Evolutionary conservation across 768 basidiomycete species (phyloP).

Genomic region (Rhodosporidiobolus odoratus): DNA sequence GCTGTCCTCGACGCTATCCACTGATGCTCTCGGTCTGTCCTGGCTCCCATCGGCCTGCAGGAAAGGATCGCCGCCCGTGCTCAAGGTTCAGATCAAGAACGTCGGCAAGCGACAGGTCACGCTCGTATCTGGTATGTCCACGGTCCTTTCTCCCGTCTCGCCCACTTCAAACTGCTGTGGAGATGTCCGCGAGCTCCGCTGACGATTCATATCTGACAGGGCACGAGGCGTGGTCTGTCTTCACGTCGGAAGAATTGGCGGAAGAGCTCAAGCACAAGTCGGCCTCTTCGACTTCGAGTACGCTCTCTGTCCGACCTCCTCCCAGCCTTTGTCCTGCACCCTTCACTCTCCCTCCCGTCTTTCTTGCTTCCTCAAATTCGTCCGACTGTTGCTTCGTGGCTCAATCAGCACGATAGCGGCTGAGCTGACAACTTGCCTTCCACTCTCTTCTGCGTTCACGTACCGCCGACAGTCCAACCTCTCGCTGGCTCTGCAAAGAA

Average conservation of each 20-base stretch:
- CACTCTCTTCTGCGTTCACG: background rate
- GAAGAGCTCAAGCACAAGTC: slow-evolving; percentile 31
- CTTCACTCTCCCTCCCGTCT: background rate
- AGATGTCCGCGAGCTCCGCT: background rate
- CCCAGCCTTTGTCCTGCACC: background rate
- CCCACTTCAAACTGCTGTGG: background rate
- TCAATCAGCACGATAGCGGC: too few species aligned
- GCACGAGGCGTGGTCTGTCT: slow-evolving; percentile 26
- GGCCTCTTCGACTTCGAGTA: slow-evolving; percentile 23
- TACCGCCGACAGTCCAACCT: slow-evolving; percentile 5
- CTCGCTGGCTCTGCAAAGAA: slow-evolving; percentile 11
- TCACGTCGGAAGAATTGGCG: slow-evolving; percentile 16
- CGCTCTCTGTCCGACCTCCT: background rate
- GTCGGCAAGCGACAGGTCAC: slow-evolving; percentile 38
- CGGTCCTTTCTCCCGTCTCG: too few species aligned
- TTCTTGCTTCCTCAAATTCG: background rate
- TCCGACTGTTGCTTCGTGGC: background rate
- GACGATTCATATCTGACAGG: too few species aligned
- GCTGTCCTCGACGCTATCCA: background rate
- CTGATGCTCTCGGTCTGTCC: too few species aligned
- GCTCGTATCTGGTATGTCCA: slow-evolving; percentile 16
- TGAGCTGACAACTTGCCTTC: too few species aligned
- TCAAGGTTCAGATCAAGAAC: slow-evolving; percentile 32
- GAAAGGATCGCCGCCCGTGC: slow-evolving; percentile 22
- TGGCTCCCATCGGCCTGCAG: too few species aligned